Evolutionary conservation across 2,329 filamentous ascomycete genomes (phyloP), one percentile per base, ranked within the genome.

Genomic region (Fusarium buxicola): DNA sequence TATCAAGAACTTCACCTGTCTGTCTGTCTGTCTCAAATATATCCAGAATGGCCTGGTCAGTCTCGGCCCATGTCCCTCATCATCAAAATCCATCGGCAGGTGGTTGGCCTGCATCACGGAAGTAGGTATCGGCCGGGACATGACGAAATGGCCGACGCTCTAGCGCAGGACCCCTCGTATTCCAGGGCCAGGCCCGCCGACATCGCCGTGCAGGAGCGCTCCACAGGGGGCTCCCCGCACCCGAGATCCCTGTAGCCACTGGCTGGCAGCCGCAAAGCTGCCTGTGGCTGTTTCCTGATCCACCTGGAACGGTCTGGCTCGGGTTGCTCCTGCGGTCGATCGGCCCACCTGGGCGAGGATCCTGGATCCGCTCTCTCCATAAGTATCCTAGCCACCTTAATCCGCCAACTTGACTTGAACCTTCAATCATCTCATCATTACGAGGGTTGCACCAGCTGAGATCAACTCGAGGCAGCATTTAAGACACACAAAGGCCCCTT

Each of bases 161-260:
- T 50, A 40, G 36, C 47, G 50, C 60, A 64, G 32, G 50, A 48
- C 58, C 57, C 58, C 62, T 65, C 62, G 62, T 64, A 66, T 66
- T 52, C 47, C 28, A 57, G 35, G 59, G 47, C 59, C 55, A n/a
- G n/a, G n/a, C n/a, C n/a, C n/a, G n/a, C 40, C 62, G 39, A 66
- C 47, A 56, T 47, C 49, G 55, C 50, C 39, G 47, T 61, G 45
- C 40, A 50, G n/a, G n/a, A n/a, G 51, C 44, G 41, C n/a, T 56
- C 55, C 51, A 63, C 63, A 60, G 34, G 63, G 63, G 47, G 50
- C 58, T 64, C 63, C 63, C 63, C 63, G 63, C 63, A 61, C 51
- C 56, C 35, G 43, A 35, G 34, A 63, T 63, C 62, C 54, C 62
- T 63, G 44, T 62, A 60, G 48, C 58, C 24, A 66, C 53, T 54